Conservation (phyloP, 305 asterid genomes). For the Caryopteris hybrid region DNA sequence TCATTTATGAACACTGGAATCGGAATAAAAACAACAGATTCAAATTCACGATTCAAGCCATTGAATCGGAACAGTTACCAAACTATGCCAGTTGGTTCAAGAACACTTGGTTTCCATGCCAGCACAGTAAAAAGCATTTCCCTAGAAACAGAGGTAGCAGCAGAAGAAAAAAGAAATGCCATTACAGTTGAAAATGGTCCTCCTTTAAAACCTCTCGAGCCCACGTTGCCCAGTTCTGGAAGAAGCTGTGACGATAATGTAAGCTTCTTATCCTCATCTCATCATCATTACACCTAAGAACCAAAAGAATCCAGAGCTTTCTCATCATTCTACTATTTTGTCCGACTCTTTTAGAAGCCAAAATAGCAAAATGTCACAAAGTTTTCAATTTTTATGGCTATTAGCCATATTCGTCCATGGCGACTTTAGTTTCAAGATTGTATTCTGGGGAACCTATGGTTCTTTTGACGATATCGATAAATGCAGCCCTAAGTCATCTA, state of each 20-base stretch:
- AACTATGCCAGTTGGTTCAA: conserved; percentile 24
- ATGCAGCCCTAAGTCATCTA: neutral
- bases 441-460: neutral
- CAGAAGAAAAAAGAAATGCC: conserved; percentile 15
- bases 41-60: conserved; percentile 21
- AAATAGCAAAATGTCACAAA: too few relatives aligned
- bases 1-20: conserved; percentile 42
- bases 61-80: conserved; percentile 22
- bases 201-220: conserved; percentile 10
- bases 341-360: too few relatives aligned
- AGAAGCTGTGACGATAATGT: conserved; percentile 21
- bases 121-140: conserved; percentile 11
- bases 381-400: too few relatives aligned
- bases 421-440: too few relatives aligned
- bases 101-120: conserved; percentile 19
- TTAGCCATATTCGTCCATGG: too few relatives aligned
- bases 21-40: conserved; percentile 38
- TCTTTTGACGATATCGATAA: neutral
- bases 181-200: conserved; percentile 11
- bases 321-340: too few relatives aligned
- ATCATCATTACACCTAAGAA: neutral
- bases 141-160: conserved; percentile 16
- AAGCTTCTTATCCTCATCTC: neutral
- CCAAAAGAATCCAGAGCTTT: neutral
- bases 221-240: conserved; percentile 17